phyloP scores from a whole-genome alignment of 1,139 yeast species.

The Entelexis paramagnoliae region DNA sequence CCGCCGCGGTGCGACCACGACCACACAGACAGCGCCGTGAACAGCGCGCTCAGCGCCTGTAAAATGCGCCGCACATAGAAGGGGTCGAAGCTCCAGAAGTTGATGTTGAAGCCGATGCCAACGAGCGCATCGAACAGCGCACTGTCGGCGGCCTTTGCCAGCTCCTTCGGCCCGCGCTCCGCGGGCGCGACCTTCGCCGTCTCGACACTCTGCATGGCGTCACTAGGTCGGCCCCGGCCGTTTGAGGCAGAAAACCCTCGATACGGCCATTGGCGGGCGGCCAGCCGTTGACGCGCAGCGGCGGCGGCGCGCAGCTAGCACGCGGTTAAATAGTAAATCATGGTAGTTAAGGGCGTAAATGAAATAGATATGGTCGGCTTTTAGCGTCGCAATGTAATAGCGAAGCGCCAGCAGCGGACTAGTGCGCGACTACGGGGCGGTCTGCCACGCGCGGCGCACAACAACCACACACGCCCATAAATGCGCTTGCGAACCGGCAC shows the following conservation, averaged over 20 bases:
- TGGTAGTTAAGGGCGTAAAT: too few relatives aligned
- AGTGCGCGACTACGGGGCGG: too few relatives aligned
- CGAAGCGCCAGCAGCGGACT: too few relatives aligned
- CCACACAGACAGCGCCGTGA: constrained; percentile 10
- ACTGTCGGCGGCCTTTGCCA: constrained; percentile 7
- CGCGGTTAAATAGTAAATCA: too few relatives aligned
- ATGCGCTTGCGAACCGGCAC: too few relatives aligned
- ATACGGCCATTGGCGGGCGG: not conserved
- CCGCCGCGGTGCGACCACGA: constrained; percentile 14
- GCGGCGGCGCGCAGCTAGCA: too few relatives aligned
- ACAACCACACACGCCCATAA: too few relatives aligned
- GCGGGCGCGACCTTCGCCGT: not conserved
- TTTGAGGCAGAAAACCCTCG: not conserved
- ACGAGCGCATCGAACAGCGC: constrained; percentile 13
- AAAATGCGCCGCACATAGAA: constrained; percentile 15
- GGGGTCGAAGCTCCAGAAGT: constrained; percentile 20
- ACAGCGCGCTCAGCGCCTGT: constrained; percentile 7
- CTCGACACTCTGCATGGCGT: not conserved
- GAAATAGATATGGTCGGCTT: too few relatives aligned
- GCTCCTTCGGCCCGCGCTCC: not conserved
- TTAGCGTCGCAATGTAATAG: too few relatives aligned
- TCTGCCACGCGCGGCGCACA: too few relatives aligned
- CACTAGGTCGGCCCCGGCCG: not conserved
- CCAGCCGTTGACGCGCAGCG: too few relatives aligned
- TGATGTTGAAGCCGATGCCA: constrained; percentile 14